A percentile compares a stretch with the other conserved stretches of the same genome.
These are phyloP conservation scores for Mycena galericulata DNA, from an alignment of 768 basidiomycete genomes.

Conservation along the genomic window DNA sequence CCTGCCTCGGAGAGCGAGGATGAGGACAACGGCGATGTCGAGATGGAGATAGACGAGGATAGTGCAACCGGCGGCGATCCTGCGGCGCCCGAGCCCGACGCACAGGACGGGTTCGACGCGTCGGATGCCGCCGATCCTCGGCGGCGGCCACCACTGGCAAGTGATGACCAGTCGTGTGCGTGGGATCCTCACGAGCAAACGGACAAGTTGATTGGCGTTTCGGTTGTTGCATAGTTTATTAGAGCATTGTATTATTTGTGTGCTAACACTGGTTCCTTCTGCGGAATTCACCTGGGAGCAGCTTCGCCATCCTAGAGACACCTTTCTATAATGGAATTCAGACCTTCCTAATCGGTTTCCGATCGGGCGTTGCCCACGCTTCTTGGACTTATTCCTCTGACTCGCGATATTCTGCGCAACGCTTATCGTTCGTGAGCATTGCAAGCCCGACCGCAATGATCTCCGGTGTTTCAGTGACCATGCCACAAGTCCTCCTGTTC, in stretches of 20 bases:
- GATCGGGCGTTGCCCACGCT: too few relatives aligned
- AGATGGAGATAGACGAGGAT: slow-evolving; percentile 34
- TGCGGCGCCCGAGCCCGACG: slow-evolving; percentile 5
- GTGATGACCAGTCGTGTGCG: slow-evolving; percentile 1
- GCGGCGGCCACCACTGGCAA: slow-evolving; percentile 34
- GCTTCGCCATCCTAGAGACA: too few relatives aligned
- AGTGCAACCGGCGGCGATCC: slow-evolving; percentile 8
- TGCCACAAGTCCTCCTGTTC: too few relatives aligned
- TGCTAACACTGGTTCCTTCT: slow-evolving; percentile 18
- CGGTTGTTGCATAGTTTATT: slow-evolving; percentile 29
- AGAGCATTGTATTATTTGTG: slow-evolving; percentile 33
- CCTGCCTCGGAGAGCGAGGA: slow-evolving; percentile 48
- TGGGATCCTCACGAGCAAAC: slow-evolving; percentile 22
- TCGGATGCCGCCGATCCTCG: slow-evolving; percentile 21
- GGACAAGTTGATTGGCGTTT: slow-evolving; percentile 15
- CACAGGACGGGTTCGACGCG: too few relatives aligned
- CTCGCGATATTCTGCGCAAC: too few relatives aligned
- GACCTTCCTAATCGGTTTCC: too few relatives aligned
- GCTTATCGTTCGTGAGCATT: too few relatives aligned
- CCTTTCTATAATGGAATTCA: too few relatives aligned
- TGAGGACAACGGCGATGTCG: slow-evolving; percentile 36
- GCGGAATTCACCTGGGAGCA: too few relatives aligned
- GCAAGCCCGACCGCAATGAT: too few relatives aligned
- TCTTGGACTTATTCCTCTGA: too few relatives aligned
- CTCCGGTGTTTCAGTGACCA: too few relatives aligned